Evolutionary conservation across 164 flowering plant genomes (phyloP), one percentile per base, ranked within the genome.

Genomic region (Vitis riparia): DNA sequence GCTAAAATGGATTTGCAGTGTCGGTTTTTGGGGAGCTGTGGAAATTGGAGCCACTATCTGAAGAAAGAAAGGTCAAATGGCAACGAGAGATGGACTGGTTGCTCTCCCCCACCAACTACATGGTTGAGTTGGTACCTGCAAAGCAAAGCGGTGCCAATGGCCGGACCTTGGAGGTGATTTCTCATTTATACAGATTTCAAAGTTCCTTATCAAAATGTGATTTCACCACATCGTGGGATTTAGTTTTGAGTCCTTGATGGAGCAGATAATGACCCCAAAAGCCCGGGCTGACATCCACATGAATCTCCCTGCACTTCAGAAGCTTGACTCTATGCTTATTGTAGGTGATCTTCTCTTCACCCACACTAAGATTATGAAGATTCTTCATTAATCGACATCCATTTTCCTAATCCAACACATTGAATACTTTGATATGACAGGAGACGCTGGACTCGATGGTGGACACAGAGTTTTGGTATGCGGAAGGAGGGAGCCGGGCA

Each of bases 261-360:
- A 63, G 69, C 90, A 95, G 99, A 91, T 95, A 75, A 95, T 95
- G 99, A 89, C 91, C 17, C 97, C 98, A n/a, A 89, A 85, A 81
- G 87, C 81, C 68, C 96, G 99, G 69, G 87, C 89, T 7, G 98
- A 93, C 79, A 80, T 95, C 76, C 87, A 90, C 61, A 77, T 95
- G 84, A 91, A 93, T 85, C 96, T 93, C 68, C 99, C 99, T 29
- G 99, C 98, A 19, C 92, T 95, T 71, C 87, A 83, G 77, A 90
- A 95, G 83, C 80, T 95, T 61, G 99, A 95, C 81, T 85, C 94
- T 47, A 89, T 95, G 97, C 96, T 95, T 29, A 81, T 93, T 78
- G 99, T 95, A 83, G 55, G 97, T 81, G 74, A 69, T 79, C 76
- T 37, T 37, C 44, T 74, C 59, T 77, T 73, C 55, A 37, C 27